Conservation (phyloP, 2,329 filamentous ascomycete species). For the Aspergillus persii region DNA sequence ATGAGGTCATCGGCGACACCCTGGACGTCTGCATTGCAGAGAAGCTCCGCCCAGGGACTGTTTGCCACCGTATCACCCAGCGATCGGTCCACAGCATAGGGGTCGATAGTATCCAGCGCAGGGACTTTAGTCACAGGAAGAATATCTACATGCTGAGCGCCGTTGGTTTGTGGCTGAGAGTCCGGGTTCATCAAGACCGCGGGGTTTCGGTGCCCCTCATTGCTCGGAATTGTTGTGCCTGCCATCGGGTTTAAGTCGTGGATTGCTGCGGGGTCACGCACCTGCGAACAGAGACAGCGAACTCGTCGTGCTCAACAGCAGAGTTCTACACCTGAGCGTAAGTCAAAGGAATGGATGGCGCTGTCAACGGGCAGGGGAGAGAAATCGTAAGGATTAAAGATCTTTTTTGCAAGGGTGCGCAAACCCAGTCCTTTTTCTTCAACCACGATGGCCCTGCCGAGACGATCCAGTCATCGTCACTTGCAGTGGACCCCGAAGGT, state of each 20-base stretch:
- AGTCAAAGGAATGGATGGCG: not conserved
- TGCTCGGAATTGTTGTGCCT: constrained; percentile 10
- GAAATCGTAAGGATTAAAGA: not conserved
- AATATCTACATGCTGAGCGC: constrained; percentile 1
- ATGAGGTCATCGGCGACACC: constrained; percentile 16
- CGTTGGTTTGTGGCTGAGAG: not conserved
- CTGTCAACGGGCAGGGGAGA: not conserved
- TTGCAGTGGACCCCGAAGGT: constrained; percentile 12
- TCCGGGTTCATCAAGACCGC: not conserved
- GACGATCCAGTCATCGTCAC: constrained; percentile 15
- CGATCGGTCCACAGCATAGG: constrained; percentile 17
- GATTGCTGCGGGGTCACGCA: constrained; percentile 17
- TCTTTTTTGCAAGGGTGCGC: constrained; percentile 6
- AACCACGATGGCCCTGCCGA: constrained; percentile 14
- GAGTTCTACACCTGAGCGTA: constrained; percentile 2
- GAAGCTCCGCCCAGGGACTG: constrained; percentile 12
- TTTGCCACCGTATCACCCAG: constrained; percentile 2
- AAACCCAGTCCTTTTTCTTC: not conserved
- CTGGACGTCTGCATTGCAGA: constrained; percentile 6
- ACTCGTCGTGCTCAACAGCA: constrained; percentile 11
- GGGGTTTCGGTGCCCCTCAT: constrained; percentile 13
- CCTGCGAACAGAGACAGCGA: constrained; percentile 12
- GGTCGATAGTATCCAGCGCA: constrained; percentile 26
- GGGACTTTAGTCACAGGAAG: constrained; percentile 27
- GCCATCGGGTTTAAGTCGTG: constrained; percentile 11